Percentiles rank a stretch among this genome's conserved stretches.
phyloP scores from a whole-genome alignment of 352 stramenopile species.

The Phytophthora boehmeriae region DNA sequence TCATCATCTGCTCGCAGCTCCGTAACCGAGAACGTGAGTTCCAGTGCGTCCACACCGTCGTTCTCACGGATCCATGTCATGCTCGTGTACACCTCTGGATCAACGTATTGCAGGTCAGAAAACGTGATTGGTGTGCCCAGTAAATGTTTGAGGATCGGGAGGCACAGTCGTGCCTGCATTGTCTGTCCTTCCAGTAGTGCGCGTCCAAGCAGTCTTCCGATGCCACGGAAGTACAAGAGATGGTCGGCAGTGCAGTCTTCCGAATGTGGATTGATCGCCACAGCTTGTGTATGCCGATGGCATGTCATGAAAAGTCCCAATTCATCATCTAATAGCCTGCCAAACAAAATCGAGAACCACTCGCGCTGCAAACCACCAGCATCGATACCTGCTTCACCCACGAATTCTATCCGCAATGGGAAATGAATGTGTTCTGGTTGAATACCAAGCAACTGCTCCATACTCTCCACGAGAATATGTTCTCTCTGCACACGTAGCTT shows the following conservation, averaged over 20 bases:
- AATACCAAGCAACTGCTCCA: conserved; percentile 83
- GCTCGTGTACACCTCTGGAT: conserved; percentile 80
- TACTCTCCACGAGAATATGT: conserved; percentile 78
- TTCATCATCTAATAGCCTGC: conserved; percentile 65
- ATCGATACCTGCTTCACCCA: conserved; percentile 79
- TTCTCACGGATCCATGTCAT: conserved; percentile 78
- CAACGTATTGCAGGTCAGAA: conserved; percentile 81
- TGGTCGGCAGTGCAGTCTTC: conserved; percentile 75
- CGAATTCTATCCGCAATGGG: conserved; percentile 88
- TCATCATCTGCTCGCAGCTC: conserved; percentile 63
- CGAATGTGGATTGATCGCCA: conserved; percentile 81
- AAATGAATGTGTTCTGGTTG: conserved; percentile 78
- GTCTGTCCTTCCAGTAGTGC: conserved; percentile 77
- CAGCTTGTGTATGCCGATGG: conserved; percentile 68
- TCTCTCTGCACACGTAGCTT: conserved; percentile 80
- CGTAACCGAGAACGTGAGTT: conserved; percentile 77
- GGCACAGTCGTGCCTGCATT: conserved; percentile 71
- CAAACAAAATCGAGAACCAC: conserved; percentile 84
- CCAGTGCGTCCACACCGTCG: conserved; percentile 66
- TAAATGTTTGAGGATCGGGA: conserved; percentile 84
- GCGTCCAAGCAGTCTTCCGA: conserved; percentile 70
- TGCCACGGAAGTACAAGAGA: conserved; percentile 89
- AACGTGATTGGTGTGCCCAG: conserved; percentile 83
- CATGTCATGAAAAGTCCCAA: conserved; percentile 81
- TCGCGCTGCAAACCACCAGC: conserved; percentile 79